Evolutionary conservation across 2,329 filamentous ascomycete species (phyloP).

Genomic region (Periconia sp.): DNA sequence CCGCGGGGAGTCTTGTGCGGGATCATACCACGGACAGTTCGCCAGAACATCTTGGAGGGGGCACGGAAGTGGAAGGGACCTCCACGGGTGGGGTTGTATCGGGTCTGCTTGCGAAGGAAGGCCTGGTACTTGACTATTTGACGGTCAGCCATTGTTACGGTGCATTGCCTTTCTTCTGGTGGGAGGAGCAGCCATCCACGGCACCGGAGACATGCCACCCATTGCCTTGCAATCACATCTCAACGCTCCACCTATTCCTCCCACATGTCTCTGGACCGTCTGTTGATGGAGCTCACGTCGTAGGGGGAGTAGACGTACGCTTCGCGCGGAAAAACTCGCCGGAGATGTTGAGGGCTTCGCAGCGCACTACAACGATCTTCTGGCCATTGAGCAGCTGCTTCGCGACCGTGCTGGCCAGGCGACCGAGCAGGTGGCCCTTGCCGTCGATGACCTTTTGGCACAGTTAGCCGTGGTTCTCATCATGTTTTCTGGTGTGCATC

Average conservation of each 20-base stretch:
- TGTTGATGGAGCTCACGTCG: constrained; percentile 14
- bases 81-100: constrained; percentile 99
- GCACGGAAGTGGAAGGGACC: constrained; percentile 99
- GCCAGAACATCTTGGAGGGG: constrained; percentile 99
- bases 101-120: constrained; percentile 99
- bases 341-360: constrained; percentile 99
- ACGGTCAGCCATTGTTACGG: constrained; percentile 26
- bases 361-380: constrained; percentile 99
- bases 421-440: constrained; percentile 99
- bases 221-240: not conserved
- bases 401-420: constrained; percentile 95
- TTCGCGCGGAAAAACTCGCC: constrained; percentile 99
- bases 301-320: constrained; percentile 72
- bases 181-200: not conserved
- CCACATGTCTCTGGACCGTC: constrained; percentile 17
- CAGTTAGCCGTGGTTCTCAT: constrained; percentile 30
- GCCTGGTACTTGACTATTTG: constrained; percentile 98
- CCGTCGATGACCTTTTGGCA: constrained; percentile 79
- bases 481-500: constrained; percentile 4
- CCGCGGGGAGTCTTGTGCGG: constrained; percentile 99
- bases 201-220: constrained; percentile 12
- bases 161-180: not conserved
- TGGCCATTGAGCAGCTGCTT: constrained; percentile 99
- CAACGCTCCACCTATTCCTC: constrained; percentile 4
- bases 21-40: constrained; percentile 99